Conservation (phyloP, 108 stramenopile species). For the Thalassiosira profunda region DNA sequence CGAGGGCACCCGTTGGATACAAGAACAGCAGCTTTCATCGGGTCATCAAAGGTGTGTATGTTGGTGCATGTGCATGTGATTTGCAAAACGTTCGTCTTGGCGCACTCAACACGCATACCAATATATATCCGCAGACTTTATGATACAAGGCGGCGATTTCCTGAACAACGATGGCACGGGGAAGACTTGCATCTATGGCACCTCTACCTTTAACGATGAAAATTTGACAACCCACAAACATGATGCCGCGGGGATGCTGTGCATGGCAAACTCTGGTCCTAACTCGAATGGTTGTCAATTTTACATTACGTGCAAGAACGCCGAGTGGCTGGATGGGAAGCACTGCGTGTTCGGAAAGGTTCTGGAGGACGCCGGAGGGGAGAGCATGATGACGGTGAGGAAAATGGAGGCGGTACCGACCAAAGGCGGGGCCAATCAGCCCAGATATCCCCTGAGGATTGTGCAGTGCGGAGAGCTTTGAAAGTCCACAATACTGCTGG, state of each 20-base stretch:
- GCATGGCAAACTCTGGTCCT: conserved; percentile 95
- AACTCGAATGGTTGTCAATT: conserved; percentile 98
- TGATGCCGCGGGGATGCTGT: conserved; percentile 88
- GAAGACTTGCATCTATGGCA: conserved; percentile 86
- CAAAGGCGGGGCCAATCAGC: conserved; percentile 58
- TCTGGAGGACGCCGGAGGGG: conserved; percentile 75
- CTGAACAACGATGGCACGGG: conserved; percentile 93
- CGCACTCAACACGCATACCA: no score
- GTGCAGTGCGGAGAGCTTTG: conserved; percentile 87
- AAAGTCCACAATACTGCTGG: no score
- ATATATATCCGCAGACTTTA: no score
- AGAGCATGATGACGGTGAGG: conserved; percentile 91
- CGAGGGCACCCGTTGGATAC: conserved; percentile 88
- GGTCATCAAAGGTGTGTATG: conserved; percentile 97
- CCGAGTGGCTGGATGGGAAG: conserved; percentile 95
- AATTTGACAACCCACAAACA: conserved; percentile 93
- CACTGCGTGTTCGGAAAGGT: conserved; percentile 98
- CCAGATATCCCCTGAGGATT: conserved; percentile 77
- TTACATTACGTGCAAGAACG: conserved; percentile 95
- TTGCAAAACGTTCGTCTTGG: no score
- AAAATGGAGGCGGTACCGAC: conserved; percentile 91
- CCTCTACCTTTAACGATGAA: conserved; percentile 92
- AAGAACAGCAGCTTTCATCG: conserved; percentile 94
- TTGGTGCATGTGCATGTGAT: no score
- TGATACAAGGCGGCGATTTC: conserved; percentile 96